Base-by-base conservation (phyloP, 345 rosid species). In the Brassica carinata region DNA sequence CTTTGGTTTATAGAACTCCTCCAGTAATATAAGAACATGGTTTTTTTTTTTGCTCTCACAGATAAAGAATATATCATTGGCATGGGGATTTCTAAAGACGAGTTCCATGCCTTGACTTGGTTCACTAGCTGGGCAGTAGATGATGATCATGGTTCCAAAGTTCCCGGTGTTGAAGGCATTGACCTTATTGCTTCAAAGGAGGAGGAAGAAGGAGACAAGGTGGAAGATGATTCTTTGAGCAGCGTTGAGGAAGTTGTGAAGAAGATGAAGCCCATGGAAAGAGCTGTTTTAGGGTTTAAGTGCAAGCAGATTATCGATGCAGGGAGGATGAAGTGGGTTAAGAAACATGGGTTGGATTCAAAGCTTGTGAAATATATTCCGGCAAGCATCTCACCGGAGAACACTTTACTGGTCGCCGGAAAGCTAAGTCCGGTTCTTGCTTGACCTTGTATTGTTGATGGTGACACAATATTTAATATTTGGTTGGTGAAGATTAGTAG, bases 91-190 rank as follows among this genome's bases (percentile, higher is more conserved):
- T 78, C 82, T 2, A 89, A 83, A 79, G 91, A 90, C 48, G 93
- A 90, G 69, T 95, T 95, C 78, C 93, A 88, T 82, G 86, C 87
- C 15, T 85, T 95, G 31, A 87, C 98, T 63, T 90, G 92, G 94
- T 88, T 95, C 74, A 91, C 98, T 64, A 91, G 98, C 87, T 93
- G 99, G 99, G 98, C 99, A 2, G 99, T 95, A 14, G 98, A 95
- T 77, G 96, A 90, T 78, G 97, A 95, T 81, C 97, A 95, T 58
- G 67, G 90, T 79, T 88, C 96, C 10, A 90, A 88, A 72, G 81
- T 90, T 80, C 83, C 88, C 3, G 82, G 81, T 78, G 77, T 77
- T 48, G 79, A 80, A 0, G 63, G 69, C 48, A 75, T 75, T 26
- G 86, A 87, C 74, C 69, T 84, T 64, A 38, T 71, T 30, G 55